phyloP scores from a whole-genome alignment of 1,139 yeast species.

The Geotrichum reessii region DNA sequence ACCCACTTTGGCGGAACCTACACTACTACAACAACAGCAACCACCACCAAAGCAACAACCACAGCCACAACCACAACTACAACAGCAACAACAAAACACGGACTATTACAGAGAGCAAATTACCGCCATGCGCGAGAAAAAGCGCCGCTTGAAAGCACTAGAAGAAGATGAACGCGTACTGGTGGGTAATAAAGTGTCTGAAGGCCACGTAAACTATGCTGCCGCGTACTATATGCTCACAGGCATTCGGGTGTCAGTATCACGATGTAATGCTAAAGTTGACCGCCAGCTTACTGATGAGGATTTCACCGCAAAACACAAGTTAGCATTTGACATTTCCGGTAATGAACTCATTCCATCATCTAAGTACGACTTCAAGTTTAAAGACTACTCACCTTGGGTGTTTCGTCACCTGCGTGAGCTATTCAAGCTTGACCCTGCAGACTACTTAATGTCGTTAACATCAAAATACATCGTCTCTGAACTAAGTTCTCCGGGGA shows the following conservation, averaged over 20 bases:
- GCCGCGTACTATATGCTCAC: conserved; percentile 96
- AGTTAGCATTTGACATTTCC: conserved; percentile 75
- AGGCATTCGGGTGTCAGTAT: conserved; percentile 91
- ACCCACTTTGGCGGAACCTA: background rate
- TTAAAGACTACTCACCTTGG: conserved; percentile 92
- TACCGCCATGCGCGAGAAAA: conserved; percentile 34
- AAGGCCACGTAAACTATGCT: conserved; percentile 88
- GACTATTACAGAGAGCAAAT: conserved; percentile 12
- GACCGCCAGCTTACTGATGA: conserved; percentile 64
- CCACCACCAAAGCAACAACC: too few relatives aligned
- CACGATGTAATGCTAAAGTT: conserved; percentile 75
- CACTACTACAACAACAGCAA: too few relatives aligned
- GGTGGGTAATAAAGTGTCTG: conserved; percentile 77
- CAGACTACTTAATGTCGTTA: conserved; percentile 85
- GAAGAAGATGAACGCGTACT: conserved; percentile 58
- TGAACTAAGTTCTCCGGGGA: conserved; percentile 93
- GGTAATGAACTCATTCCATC: conserved; percentile 91
- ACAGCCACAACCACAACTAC: too few relatives aligned
- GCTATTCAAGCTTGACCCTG: conserved; percentile 83
- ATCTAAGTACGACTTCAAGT: conserved; percentile 90
- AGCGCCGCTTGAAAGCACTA: conserved; percentile 40
- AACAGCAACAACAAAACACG: background rate
- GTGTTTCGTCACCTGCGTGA: conserved; percentile 82
- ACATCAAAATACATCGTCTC: conserved; percentile 89
- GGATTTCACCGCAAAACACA: conserved; percentile 68